A percentile compares a stretch with the other conserved stretches of the same genome.
Conservation (phyloP, 2,329 filamentous ascomycete species). For the Colletotrichum sidae region DNA sequence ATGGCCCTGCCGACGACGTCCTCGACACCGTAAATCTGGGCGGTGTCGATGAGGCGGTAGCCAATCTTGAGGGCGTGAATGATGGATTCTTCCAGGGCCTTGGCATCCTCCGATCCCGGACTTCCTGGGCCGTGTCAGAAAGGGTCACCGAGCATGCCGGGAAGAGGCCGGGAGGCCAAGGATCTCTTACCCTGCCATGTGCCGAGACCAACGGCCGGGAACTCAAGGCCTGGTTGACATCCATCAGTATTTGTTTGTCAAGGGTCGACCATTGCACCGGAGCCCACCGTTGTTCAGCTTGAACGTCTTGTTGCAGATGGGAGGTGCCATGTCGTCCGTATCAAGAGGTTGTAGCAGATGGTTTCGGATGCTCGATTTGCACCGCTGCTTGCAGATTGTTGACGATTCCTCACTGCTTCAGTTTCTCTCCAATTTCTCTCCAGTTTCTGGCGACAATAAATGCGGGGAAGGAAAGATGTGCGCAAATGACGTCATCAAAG, state of each 20-base stretch:
- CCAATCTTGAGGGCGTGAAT: conserved; percentile 44
- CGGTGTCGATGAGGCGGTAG: conserved; percentile 47
- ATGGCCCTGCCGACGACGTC: conserved; percentile 46
- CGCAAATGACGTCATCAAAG: too few relatives aligned
- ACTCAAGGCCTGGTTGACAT: conserved; percentile 16
- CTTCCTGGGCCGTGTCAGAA: conserved; percentile 23
- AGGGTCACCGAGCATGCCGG: not conserved
- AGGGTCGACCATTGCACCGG: too few relatives aligned
- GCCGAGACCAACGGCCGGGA: conserved; percentile 42
- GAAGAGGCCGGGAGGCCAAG: too few relatives aligned
- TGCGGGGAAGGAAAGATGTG: too few relatives aligned
- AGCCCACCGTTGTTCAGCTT: conserved; percentile 37
- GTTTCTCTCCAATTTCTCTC: too few relatives aligned
- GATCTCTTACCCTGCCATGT: conserved; percentile 42
- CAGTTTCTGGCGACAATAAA: too few relatives aligned
- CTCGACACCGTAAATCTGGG: conserved; percentile 43
- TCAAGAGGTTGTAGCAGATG: not conserved
- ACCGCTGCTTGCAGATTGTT: too few relatives aligned
- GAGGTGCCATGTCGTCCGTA: conserved; percentile 15
- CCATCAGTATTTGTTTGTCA: not conserved
- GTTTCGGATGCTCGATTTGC: too few relatives aligned
- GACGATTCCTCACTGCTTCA: too few relatives aligned
- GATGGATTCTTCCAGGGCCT: conserved; percentile 45
- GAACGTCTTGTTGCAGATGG: conserved; percentile 38
- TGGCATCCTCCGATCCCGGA: conserved; percentile 36